These are phyloP conservation scores for Calycina herbarum DNA, from an alignment of 2,329 filamentous ascomycete genomes.

Conservation along the genomic window DNA sequence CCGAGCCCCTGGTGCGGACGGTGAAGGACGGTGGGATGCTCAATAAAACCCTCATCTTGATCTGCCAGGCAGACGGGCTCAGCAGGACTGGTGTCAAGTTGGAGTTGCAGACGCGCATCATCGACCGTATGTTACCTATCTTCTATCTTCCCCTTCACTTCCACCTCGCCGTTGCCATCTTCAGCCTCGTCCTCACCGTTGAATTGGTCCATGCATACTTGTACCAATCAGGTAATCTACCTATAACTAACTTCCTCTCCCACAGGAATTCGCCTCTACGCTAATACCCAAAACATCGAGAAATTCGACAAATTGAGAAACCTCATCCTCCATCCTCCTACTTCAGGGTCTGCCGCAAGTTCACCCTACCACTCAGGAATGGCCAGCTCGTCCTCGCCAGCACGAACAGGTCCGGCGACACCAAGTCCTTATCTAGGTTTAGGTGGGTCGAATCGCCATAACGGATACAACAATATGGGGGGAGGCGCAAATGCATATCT, in stretches of 20 bases:
- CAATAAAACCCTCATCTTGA: slow-evolving; percentile 33
- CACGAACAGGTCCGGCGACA: slow-evolving; percentile 17
- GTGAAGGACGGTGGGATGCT: slow-evolving; percentile 32
- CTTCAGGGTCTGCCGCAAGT: background rate
- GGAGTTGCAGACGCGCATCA: slow-evolving; percentile 75
- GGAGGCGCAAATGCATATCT: slow-evolving; percentile 16
- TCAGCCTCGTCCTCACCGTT: background rate
- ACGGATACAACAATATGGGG: slow-evolving; percentile 23
- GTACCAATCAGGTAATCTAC: background rate
- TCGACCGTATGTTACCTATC: slow-evolving; percentile 62
- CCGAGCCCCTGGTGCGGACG: slow-evolving; percentile 32
- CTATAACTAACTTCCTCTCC: slow-evolving; percentile 8
- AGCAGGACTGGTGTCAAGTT: slow-evolving; percentile 83
- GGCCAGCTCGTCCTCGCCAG: slow-evolving; percentile 24
- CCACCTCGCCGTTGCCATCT: slow-evolving; percentile 13
- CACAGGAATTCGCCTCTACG: slow-evolving; percentile 29
- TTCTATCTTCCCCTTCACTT: slow-evolving; percentile 7
- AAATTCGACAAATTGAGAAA: slow-evolving; percentile 32
- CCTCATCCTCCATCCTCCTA: slow-evolving; percentile 31
- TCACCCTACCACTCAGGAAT: slow-evolving; percentile 14
- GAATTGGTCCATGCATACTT: background rate
- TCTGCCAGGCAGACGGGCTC: slow-evolving; percentile 72
- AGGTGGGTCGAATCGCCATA: slow-evolving; percentile 4
- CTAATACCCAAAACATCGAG: slow-evolving; percentile 24
- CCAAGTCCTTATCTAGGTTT: slow-evolving; percentile 12